Evolutionary conservation across 2,329 filamentous ascomycete species (phyloP).

Genomic region (Curvularia eragrostidis): DNA sequence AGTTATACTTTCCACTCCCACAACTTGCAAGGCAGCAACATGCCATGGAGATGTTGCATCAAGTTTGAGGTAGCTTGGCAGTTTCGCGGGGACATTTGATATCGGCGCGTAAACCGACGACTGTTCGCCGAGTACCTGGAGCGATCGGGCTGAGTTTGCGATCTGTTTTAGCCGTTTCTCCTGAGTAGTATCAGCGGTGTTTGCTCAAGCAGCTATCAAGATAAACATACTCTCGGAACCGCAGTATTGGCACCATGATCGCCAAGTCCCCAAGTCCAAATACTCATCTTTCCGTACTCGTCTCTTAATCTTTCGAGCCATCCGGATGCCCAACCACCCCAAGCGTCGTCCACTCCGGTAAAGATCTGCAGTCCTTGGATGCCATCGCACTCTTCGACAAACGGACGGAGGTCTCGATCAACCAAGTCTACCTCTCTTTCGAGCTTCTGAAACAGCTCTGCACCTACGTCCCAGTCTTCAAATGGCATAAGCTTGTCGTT

Average conservation of each 20-base stretch:
- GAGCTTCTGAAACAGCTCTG: conserved; percentile 51
- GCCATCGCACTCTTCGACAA: conserved; percentile 91
- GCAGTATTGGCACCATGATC: conserved; percentile 53
- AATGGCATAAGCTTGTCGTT: conserved; percentile 82
- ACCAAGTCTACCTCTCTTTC: conserved; percentile 74
- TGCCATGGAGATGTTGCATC: conserved; percentile 77
- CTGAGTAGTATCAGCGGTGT: conserved; percentile 44
- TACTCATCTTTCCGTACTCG: conserved; percentile 85
- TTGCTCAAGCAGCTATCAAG: neutral
- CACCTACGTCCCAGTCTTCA: conserved; percentile 65
- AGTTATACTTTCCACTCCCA: conserved; percentile 79
- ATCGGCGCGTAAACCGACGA: conserved; percentile 82
- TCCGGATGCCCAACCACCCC: conserved; percentile 55
- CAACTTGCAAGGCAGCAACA: conserved; percentile 74
- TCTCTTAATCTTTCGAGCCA: conserved; percentile 74
- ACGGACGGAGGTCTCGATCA: conserved; percentile 85
- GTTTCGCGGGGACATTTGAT: conserved; percentile 60
- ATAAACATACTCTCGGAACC: conserved; percentile 52
- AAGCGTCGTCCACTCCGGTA: conserved; percentile 61
- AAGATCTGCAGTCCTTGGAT: conserved; percentile 82
- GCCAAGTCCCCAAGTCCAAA: conserved; percentile 88
- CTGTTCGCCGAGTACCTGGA: conserved; percentile 72
- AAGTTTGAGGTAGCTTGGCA: conserved; percentile 66
- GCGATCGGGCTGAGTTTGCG: conserved; percentile 75
- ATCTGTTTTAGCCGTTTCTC: conserved; percentile 70